Evolutionary conservation across 78 protist species (phyloP), one percentile per base, ranked within the genome.

Genomic region (Cyanophora paradoxa): DNA sequence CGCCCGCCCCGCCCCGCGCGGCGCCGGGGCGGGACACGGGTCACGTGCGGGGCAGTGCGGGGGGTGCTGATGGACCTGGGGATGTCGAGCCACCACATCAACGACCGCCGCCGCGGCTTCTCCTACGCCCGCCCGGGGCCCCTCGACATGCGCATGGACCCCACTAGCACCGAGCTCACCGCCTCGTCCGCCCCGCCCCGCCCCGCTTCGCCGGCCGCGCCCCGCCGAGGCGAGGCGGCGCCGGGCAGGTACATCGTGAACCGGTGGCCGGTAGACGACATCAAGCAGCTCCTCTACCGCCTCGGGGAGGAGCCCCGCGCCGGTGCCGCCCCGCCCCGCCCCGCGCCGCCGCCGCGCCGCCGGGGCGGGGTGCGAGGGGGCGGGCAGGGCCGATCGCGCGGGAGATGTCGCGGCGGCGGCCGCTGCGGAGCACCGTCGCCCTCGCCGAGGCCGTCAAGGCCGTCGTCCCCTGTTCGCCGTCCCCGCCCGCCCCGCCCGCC

Each of bases 81-180:
- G 58, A 41, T 72, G 10, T 30, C 42, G 8, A 59, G 69, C 19
- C 36, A 30, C 30, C 69, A 54, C 69, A n/a, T 69, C 31, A 40
- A 72, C 44, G 61, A 57, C 14, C 28, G 41, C 7, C 1, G 3
- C 34, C 77, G 77, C 41, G 77, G 77, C 65, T 72, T 72, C 41
- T 56, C 77, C 33, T 57, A 39, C 22, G 40, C 40, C 28, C 28
- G 0, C 69, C 57, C 56, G 1, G 77, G 68, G 10, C 68, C 77
- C 24, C 77, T 72, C 57, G 77, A 72, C 68, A 72, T 72, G 77
- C 77, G 77, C 16, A 72, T 58, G 66, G 70, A 62, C 58, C 19
- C 11, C 24, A 11, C n/a, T 17, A 14, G 41, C n/a, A 3, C 28
- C 2, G 41, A 3, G 41, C 26, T 24, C 26, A 33, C 2, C 37